Evolutionary conservation across 192 early-diverging fungal species (phyloP).

Genomic region (Chytriomyces sp.): DNA sequence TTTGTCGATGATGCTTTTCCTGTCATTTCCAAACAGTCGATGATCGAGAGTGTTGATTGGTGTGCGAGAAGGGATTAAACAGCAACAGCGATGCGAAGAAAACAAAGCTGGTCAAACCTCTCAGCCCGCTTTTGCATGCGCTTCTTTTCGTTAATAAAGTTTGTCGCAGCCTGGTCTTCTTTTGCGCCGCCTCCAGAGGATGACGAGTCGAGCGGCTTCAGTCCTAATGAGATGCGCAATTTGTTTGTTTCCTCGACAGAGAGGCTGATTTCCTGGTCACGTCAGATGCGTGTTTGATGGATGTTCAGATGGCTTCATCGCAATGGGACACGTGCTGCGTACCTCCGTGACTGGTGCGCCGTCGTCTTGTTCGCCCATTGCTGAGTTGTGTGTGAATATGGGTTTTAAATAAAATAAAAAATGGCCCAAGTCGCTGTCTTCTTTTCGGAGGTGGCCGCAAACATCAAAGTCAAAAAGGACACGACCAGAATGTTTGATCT

Average conservation of each 20-base stretch:
- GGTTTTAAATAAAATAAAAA: too few species aligned
- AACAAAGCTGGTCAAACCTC: neutral
- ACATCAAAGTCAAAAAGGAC: constrained; percentile 28
- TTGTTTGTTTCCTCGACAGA: constrained; percentile 58
- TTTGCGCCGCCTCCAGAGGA: neutral
- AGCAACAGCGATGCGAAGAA: too few species aligned
- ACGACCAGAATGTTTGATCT: constrained; percentile 23
- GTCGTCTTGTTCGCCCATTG: too few species aligned
- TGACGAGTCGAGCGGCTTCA: constrained; percentile 44
- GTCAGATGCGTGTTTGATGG: neutral
- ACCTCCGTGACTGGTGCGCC: too few species aligned
- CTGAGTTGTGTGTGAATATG: too few species aligned
- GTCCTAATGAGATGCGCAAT: constrained; percentile 48
- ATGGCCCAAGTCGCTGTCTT: constrained; percentile 9
- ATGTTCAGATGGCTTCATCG: too few species aligned
- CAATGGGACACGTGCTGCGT: too few species aligned
- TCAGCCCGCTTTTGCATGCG: constrained; percentile 22
- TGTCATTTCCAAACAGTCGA: neutral
- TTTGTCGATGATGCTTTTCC: neutral
- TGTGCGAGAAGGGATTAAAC: too few species aligned
- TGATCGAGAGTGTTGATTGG: neutral
- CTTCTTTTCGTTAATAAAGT: constrained; percentile 35
- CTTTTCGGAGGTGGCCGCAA: neutral
- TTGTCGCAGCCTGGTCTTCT: constrained; percentile 15
- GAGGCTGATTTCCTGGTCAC: constrained; percentile 38